phyloP scores from a whole-genome alignment of 805 yeast species.

The Sugiyamaella mastotermitis region DNA sequence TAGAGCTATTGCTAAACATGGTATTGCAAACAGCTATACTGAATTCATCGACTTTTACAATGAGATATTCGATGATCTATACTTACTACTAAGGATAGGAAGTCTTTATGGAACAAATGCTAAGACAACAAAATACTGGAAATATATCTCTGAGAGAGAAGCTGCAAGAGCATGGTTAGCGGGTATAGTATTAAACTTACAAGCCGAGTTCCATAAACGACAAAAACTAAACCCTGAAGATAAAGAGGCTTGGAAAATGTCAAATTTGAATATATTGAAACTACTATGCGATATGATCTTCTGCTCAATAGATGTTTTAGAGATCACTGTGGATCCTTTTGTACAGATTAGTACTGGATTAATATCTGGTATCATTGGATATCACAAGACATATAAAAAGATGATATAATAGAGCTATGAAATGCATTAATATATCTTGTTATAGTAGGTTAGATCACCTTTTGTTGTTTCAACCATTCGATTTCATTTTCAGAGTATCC shows the following conservation, averaged over 20 bases:
- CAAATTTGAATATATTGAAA: conserved; percentile 18
- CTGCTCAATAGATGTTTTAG: conserved; percentile 25
- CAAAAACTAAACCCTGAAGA: neutral
- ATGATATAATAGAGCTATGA: too few relatives aligned
- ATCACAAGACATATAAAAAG: conserved; percentile 19
- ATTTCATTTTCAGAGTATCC: conserved; percentile 23
- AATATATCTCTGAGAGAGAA: conserved; percentile 19
- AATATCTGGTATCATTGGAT: conserved; percentile 20
- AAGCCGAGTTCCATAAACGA: conserved; percentile 11
- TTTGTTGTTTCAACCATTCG: conserved; percentile 21
- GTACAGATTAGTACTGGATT: conserved; percentile 24
- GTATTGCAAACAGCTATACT: conserved; percentile 7
- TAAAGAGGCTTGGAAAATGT: conserved; percentile 3
- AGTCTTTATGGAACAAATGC: conserved; percentile 10
- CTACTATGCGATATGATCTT: conserved; percentile 25
- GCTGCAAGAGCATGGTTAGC: conserved; percentile 25
- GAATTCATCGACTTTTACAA: conserved; percentile 23
- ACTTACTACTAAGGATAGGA: conserved; percentile 25
- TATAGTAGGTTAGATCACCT: too few relatives aligned
- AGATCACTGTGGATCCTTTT: conserved; percentile 15
- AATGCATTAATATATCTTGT: too few relatives aligned
- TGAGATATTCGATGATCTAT: conserved; percentile 26
- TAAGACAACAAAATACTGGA: conserved; percentile 13
- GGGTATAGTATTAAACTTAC: conserved; percentile 20
- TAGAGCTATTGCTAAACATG: conserved; percentile 7